Conservation (phyloP, 805 yeast species). For the Starmerella sirachaensis region DNA sequence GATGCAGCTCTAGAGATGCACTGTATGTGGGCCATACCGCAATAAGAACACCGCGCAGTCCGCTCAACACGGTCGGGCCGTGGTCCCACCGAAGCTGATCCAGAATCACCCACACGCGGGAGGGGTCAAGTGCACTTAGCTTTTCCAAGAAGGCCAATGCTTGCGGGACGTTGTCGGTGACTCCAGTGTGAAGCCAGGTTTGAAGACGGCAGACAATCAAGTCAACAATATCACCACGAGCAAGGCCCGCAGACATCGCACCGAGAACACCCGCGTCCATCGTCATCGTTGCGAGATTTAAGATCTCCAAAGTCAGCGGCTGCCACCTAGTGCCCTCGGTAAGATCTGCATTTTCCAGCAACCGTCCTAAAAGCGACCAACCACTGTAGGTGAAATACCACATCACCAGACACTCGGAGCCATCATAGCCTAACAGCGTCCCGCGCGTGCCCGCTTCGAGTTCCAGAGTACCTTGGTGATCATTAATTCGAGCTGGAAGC, state of each 20-base stretch:
- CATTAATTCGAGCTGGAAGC: conserved; percentile 46
- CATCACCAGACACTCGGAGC: conserved; percentile 35
- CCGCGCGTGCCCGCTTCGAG: conserved; percentile 55
- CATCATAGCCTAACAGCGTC: conserved; percentile 41
- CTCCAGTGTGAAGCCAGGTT: conserved; percentile 27
- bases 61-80: conserved; percentile 3
- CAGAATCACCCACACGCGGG: conserved; percentile 69
- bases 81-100: conserved; percentile 24
- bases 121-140: conserved; percentile 40
- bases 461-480: conserved; percentile 33
- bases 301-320: conserved; percentile 37
- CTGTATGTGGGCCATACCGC: conserved; percentile 14
- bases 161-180: conserved; percentile 3
- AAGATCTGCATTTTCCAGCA: conserved; percentile 47
- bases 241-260: conserved; percentile 34
- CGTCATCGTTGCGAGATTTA: conserved; percentile 38
- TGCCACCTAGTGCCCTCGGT: conserved; percentile 24
- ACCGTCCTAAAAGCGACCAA: conserved; percentile 74
- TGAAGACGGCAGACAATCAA: conserved; percentile 57
- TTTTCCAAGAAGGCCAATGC: conserved; percentile 38
- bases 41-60: conserved; percentile 5
- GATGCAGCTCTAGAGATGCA: conserved; percentile 3
- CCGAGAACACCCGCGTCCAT: conserved; percentile 33
- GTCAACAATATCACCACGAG: conserved; percentile 49
- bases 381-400: conserved; percentile 71